Conservation (phyloP, 2,329 filamentous ascomycete genomes). For the Aspergillus niger region DNA sequence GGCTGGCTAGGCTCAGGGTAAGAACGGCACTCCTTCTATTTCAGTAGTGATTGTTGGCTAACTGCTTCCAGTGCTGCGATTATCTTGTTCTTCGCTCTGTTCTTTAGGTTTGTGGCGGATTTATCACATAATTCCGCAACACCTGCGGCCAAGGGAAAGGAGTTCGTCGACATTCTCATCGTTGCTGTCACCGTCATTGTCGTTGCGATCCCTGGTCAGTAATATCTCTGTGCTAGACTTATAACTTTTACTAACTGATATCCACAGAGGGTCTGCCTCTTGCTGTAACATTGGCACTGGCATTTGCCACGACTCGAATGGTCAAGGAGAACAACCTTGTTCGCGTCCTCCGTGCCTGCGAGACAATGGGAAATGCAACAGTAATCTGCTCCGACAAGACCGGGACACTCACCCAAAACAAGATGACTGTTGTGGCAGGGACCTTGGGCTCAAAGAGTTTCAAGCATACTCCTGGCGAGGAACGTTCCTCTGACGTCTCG, state of each 20-base stretch:
- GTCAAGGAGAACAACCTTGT: conserved; percentile 76
- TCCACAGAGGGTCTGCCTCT: conserved; percentile 68
- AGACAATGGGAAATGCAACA: conserved; percentile 79
- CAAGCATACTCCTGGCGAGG: conserved; percentile 41
- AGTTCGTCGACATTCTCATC: conserved; percentile 75
- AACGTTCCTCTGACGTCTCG: conserved; percentile 18
- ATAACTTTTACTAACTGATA: conserved; percentile 39
- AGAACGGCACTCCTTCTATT: conserved; percentile 9
- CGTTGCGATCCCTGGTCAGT: conserved; percentile 66
- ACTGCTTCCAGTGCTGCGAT: conserved; percentile 58
- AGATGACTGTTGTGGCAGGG: conserved; percentile 75
- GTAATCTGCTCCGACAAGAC: conserved; percentile 82
- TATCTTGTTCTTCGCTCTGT: conserved; percentile 78
- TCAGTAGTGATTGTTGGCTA: conserved; percentile 7
- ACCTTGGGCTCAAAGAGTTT: conserved; percentile 65
- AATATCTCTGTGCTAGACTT: background rate
- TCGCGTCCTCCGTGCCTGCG: conserved; percentile 73
- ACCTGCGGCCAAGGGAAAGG: conserved; percentile 74
- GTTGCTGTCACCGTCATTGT: conserved; percentile 79
- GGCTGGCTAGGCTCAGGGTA: conserved; percentile 72
- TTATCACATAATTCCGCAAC: conserved; percentile 57
- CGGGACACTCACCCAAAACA: conserved; percentile 72
- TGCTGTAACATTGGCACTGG: conserved; percentile 74
- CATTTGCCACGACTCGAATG: conserved; percentile 77
- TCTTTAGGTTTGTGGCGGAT: conserved; percentile 79